Base-by-base conservation (phyloP, 2,329 filamentous ascomycete genomes). In the Aspergillus ochraceus region DNA sequence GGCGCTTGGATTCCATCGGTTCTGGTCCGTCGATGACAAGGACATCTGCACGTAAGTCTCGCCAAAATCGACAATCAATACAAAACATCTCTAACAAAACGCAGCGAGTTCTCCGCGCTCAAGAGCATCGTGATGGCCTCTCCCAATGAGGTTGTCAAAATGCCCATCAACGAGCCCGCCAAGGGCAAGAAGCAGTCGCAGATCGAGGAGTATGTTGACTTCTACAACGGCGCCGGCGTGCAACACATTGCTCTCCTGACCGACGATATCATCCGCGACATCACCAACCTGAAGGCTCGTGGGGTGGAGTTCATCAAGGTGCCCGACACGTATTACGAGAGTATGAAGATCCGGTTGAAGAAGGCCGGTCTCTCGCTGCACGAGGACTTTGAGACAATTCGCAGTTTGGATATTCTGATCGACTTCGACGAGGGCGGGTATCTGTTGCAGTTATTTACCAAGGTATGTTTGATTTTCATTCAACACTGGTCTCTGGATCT, bases 101-200 rank as follows among this genome's bases (percentile, higher is more conserved):
- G 1, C 12, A 75, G 76, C 66, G 92, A 96, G 73, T 97, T 91
- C 84, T 92, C 89, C 1, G 92, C 94, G 10, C 83, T 97, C 52
- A 92, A 89, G 78, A 91, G 87, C 71, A 88, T 97, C 70, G 94
- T 97, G 72, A 97, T 97, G 92, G 86, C 90, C 47, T 91, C 88
- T 4, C 87, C 88, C 61, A 91, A 93, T 80, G 90, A 94, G 59
- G 76, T 90, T 4, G 92, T 97, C 77, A 97, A 97, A 81, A 97
- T 97, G 92, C 94, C 94, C 70, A 96, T 98, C 84, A 97, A 97
- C 81, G 93, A 97, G 80, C 94, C 94, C 1, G 94, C 94, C 0
- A 81, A 86, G 1, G 94, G 93, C 60, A 95, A 95, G 81, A 94
- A 91, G 79, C 91, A 92, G 77, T 91, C 88, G 11, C 94, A 98